phyloP scores from a whole-genome alignment of 495 filamentous ascomycete genomes.

The Evansstolkia leycettana region DNA sequence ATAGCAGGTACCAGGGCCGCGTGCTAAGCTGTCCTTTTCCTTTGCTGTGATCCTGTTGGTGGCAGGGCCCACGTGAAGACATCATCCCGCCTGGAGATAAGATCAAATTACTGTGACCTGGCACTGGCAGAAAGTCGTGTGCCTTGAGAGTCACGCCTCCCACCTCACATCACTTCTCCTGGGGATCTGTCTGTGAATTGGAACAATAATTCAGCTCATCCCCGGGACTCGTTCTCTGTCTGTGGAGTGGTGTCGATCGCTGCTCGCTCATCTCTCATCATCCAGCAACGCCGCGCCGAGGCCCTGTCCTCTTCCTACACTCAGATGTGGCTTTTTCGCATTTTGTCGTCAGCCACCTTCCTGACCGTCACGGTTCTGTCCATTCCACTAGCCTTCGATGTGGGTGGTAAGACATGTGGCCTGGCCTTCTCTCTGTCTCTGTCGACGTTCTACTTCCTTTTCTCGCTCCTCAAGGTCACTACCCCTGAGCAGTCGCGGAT shows the following conservation, averaged over 20 bases:
- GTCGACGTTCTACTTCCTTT: slow-evolving; percentile 78
- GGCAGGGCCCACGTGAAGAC: slow-evolving; percentile 3
- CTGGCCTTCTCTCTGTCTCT: slow-evolving; percentile 84
- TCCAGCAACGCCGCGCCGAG: neutral
- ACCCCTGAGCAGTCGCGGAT: slow-evolving; percentile 72
- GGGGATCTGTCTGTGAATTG: neutral
- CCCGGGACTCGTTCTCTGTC: neutral
- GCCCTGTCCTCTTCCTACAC: slow-evolving; percentile 7
- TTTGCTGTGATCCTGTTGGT: neutral
- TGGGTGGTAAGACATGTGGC: slow-evolving; percentile 87
- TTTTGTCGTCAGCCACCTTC: slow-evolving; percentile 64
- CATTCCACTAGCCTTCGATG: slow-evolving; percentile 92
- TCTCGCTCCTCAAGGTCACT: slow-evolving; percentile 65
- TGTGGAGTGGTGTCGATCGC: neutral
- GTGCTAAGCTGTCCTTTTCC: too few species aligned
- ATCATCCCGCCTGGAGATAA: slow-evolving; percentile 7
- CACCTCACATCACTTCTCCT: slow-evolving; percentile 1
- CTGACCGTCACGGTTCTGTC: slow-evolving; percentile 81
- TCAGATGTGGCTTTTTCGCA: slow-evolving; percentile 59
- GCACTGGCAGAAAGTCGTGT: neutral
- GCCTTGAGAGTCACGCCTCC: neutral
- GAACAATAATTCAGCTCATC: neutral
- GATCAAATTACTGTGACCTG: slow-evolving; percentile 4
- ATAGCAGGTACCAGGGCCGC: too few species aligned
- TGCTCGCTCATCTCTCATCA: neutral